These are phyloP conservation scores for Agapanthus africanus DNA, from an alignment of 106 monocot species.

Conservation along the genomic window DNA sequence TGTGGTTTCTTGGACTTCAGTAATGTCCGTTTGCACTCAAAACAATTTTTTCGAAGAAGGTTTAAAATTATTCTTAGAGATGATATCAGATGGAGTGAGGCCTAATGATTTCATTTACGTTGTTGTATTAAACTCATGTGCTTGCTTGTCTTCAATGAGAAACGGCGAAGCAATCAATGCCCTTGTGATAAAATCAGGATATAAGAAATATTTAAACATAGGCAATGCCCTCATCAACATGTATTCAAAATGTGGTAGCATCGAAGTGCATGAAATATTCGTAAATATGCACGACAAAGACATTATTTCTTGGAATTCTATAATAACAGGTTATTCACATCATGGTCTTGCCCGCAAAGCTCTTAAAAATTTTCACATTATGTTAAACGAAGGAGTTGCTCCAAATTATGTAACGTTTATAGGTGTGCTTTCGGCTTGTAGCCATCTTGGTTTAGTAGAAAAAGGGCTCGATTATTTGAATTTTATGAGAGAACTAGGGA, in stretches of 20 bases:
- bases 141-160: slow-evolving; percentile 39
- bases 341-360: slow-evolving; percentile 51
- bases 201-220: slow-evolving; percentile 17
- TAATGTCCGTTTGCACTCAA: slow-evolving; percentile 46
- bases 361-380: slow-evolving; percentile 34
- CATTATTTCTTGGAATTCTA: slow-evolving; percentile 65
- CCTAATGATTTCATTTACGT: slow-evolving; percentile 56
- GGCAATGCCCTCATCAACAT: slow-evolving; percentile 64
- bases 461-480: slow-evolving; percentile 49
- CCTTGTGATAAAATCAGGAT: slow-evolving; percentile 37
- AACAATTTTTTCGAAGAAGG: slow-evolving; percentile 59
- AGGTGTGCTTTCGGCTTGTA: slow-evolving; percentile 58
- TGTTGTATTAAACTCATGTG: slow-evolving; percentile 43
- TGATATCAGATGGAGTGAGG: slow-evolving; percentile 26
- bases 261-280: slow-evolving; percentile 45
- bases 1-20: slow-evolving; percentile 61
- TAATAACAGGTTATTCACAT: slow-evolving; percentile 51
- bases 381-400: slow-evolving; percentile 29
- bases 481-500: slow-evolving; percentile 34
- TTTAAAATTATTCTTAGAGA: slow-evolving; percentile 37
- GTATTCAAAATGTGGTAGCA: slow-evolving; percentile 60
- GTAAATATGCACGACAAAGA: slow-evolving; percentile 29
- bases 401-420: slow-evolving; percentile 60
- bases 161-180: slow-evolving; percentile 53
- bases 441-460: slow-evolving; percentile 41